phyloP scores from a whole-genome alignment of 2,329 filamentous ascomycete species.

The Cyphellophora attinorum region DNA sequence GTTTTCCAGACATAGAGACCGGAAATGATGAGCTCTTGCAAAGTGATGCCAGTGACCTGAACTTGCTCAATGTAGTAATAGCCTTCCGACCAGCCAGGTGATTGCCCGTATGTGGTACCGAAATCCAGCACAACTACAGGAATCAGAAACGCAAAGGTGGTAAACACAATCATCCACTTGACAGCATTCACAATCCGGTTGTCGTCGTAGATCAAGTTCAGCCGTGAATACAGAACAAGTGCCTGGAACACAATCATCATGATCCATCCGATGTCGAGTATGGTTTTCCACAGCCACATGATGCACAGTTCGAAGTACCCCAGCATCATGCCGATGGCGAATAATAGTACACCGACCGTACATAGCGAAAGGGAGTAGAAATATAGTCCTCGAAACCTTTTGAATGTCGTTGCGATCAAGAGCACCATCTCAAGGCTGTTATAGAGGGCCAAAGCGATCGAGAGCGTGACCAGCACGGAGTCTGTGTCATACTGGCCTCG shows the following conservation, averaged over 20 bases:
- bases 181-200: constrained; percentile 27
- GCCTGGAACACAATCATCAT: constrained; percentile 39
- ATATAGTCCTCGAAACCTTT: constrained; percentile 35
- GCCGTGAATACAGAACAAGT: constrained; percentile 39
- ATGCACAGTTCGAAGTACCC: constrained; percentile 29
- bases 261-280: constrained; percentile 37
- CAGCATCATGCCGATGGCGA: constrained; percentile 36
- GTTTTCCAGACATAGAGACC: constrained; percentile 45
- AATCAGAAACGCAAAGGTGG: constrained; percentile 32
- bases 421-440: constrained; percentile 39
- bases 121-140: constrained; percentile 35
- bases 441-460: constrained; percentile 39
- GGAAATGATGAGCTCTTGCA: constrained; percentile 46
- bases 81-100: constrained; percentile 19
- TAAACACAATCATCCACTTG: constrained; percentile 34
- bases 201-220: constrained; percentile 31
- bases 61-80: constrained; percentile 43
- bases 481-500: constrained; percentile 3
- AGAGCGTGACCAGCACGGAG: constrained; percentile 30
- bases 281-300: constrained; percentile 26
- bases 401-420: constrained; percentile 38
- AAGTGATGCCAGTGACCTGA: constrained; percentile 45
- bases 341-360: constrained; percentile 31
- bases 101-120: constrained; percentile 24
- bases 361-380: constrained; percentile 39